phyloP scores from a whole-genome alignment of 345 rosid genomes.

The Rhizophora apiculata region DNA sequence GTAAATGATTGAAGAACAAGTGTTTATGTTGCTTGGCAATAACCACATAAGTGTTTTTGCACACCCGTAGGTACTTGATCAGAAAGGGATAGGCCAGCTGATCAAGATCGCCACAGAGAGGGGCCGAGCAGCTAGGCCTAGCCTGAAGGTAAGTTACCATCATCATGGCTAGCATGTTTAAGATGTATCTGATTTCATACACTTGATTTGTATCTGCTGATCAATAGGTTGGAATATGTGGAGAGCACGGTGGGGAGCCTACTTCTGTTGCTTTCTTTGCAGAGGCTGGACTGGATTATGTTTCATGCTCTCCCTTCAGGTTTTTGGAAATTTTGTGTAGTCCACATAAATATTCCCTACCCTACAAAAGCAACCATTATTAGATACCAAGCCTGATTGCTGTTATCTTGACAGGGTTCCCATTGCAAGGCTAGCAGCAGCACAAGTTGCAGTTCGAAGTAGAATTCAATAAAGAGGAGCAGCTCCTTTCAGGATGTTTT shows the following conservation, averaged over 20 bases:
- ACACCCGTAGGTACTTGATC: conserved; percentile 76
- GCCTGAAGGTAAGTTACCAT: conserved; percentile 58
- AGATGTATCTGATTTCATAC: too few species aligned
- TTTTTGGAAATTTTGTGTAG: conserved; percentile 5
- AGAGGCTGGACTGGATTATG: conserved; percentile 86
- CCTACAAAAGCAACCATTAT: not conserved
- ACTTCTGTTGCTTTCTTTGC: conserved; percentile 87
- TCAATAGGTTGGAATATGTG: conserved; percentile 80
- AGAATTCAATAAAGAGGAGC: not conserved
- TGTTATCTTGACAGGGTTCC: conserved; percentile 55
- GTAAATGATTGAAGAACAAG: not conserved
- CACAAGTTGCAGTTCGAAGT: conserved; percentile 61
- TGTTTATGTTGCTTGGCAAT: not conserved
- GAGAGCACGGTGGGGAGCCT: conserved; percentile 98
- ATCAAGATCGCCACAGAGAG: conserved; percentile 76
- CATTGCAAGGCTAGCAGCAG: conserved; percentile 93
- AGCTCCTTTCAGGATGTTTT: not conserved
- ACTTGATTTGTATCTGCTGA: not conserved
- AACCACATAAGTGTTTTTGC: not conserved
- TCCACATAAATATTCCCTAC: not conserved
- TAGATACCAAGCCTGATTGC: not conserved
- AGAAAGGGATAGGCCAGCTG: conserved; percentile 82
- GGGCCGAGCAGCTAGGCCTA: conserved; percentile 80
- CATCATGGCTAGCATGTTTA: too few species aligned
- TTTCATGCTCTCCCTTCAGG: conserved; percentile 98